Percentiles rank a stretch among this genome's conserved stretches.
phyloP scores from a whole-genome alignment of 768 basidiomycete species.

The Polyporus arcularius region DNA sequence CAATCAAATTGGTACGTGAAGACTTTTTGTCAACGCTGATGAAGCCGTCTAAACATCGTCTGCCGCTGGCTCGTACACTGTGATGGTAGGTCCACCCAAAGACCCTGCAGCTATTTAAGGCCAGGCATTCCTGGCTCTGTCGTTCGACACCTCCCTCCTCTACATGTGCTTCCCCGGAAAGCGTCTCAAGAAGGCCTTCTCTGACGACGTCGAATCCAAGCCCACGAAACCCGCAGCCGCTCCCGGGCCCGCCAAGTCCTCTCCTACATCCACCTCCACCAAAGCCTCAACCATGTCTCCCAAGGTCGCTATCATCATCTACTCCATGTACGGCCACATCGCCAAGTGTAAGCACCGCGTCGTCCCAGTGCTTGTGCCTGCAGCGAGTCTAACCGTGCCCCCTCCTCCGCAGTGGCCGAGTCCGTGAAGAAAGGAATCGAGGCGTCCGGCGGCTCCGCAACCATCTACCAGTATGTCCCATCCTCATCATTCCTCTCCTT shows the following conservation, averaged over 20 bases:
- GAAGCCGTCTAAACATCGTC: no score
- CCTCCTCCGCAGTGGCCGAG: constrained; percentile 57
- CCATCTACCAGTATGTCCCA: constrained; percentile 54
- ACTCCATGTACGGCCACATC: constrained; percentile 77
- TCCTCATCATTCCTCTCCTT: constrained; percentile 81
- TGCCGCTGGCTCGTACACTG: no score
- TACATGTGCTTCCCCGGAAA: constrained; percentile 27
- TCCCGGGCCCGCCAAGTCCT: constrained; percentile 5
- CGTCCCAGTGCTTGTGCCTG: neutral
- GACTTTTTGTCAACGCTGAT: no score
- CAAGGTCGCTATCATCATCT: constrained; percentile 71
- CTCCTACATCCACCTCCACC: constrained; percentile 12
- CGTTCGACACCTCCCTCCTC: neutral
- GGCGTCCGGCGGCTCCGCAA: constrained; percentile 44
- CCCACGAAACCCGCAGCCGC: constrained; percentile 5
- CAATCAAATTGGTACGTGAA: no score
- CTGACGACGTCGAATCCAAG: constrained; percentile 17
- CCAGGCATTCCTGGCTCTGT: neutral
- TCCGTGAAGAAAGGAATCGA: constrained; percentile 44
- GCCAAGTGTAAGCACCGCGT: constrained; percentile 56
- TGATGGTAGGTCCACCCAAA: neutral
- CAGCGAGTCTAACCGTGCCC: constrained; percentile 24
- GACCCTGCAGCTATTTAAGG: constrained; percentile 5
- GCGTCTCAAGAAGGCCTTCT: constrained; percentile 19
- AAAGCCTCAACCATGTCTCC: constrained; percentile 35